Evolutionary conservation across 2,329 filamentous ascomycete genomes (phyloP).

Genomic region (Colletotrichum tropicale): DNA sequence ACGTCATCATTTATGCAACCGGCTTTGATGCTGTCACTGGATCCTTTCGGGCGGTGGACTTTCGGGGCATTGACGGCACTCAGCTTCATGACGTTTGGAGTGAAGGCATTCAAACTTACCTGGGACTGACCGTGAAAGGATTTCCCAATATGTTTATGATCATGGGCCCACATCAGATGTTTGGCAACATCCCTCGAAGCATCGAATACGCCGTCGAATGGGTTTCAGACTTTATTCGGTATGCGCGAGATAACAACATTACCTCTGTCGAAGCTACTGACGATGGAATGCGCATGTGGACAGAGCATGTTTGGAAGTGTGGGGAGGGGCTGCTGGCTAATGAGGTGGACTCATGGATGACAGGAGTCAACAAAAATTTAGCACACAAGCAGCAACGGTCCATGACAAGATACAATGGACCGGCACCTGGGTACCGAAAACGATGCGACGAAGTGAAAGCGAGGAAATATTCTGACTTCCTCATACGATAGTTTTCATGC

Average conservation of each 20-base stretch:
- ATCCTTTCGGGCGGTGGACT: slow-evolving; percentile 35
- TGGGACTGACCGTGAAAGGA: slow-evolving; percentile 44
- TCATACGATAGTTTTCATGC: not conserved
- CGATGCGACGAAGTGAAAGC: slow-evolving; percentile 37
- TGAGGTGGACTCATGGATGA: slow-evolving; percentile 60
- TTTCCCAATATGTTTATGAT: slow-evolving; percentile 56
- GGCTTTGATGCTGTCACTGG: slow-evolving; percentile 40
- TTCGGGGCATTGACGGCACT: slow-evolving; percentile 31
- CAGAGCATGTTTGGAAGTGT: slow-evolving; percentile 51
- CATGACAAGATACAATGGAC: slow-evolving; percentile 51
- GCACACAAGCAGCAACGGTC: slow-evolving; percentile 48
- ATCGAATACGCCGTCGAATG: slow-evolving; percentile 47
- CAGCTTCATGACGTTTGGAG: slow-evolving; percentile 36
- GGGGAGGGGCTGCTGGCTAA: slow-evolving; percentile 47
- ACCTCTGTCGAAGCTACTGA: slow-evolving; percentile 43
- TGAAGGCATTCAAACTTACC: slow-evolving; percentile 37
- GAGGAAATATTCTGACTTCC: not conserved
- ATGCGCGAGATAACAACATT: slow-evolving; percentile 33
- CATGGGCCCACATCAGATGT: slow-evolving; percentile 47
- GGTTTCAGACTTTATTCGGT: slow-evolving; percentile 38
- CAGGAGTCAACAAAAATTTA: slow-evolving; percentile 57
- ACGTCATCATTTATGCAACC: slow-evolving; percentile 45
- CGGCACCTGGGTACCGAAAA: slow-evolving; percentile 46
- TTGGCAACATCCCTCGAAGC: slow-evolving; percentile 44
- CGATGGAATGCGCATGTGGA: slow-evolving; percentile 45